Conservation (phyloP, 805 yeast species). For the Metschnikowia sp. region DNA sequence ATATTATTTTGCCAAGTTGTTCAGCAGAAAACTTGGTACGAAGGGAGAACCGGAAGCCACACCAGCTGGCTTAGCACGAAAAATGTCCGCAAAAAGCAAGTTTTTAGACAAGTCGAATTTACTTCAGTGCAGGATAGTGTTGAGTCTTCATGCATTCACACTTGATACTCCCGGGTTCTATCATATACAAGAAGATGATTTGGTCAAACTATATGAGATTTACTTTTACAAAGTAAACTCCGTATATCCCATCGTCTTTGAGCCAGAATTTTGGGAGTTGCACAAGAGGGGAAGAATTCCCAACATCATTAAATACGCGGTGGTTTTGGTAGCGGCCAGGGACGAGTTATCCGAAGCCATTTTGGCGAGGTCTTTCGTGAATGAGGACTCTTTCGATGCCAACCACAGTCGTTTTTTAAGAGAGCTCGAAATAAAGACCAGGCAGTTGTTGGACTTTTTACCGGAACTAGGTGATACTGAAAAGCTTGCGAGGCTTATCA, state of each 20-base stretch:
- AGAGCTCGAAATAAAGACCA: constrained; percentile 19
- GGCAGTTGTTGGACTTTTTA: constrained; percentile 20
- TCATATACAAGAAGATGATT: constrained; percentile 10
- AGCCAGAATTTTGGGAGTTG: constrained; percentile 34
- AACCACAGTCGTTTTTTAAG: constrained; percentile 10
- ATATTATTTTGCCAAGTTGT: constrained; percentile 3
- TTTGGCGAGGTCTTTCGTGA: constrained; percentile 12
- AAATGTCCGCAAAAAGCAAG: constrained; percentile 1
- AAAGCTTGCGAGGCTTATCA: constrained; percentile 17
- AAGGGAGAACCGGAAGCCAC: not conserved
- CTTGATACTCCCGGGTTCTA: constrained; percentile 18
- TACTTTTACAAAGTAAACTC: constrained; percentile 40
- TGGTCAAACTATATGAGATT: constrained; percentile 27
- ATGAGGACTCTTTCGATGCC: constrained; percentile 3
- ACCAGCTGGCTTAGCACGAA: not conserved
- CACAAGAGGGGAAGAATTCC: constrained; percentile 34
- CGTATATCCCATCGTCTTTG: constrained; percentile 40
- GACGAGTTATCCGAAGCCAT: constrained; percentile 28
- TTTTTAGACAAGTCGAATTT: constrained; percentile 8
- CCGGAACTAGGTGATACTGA: constrained; percentile 25
- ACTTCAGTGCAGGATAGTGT: constrained; percentile 13
- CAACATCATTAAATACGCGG: constrained; percentile 40
- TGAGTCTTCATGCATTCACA: constrained; percentile 17
- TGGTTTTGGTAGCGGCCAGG: constrained; percentile 40
- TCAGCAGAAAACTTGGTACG: not conserved